Evolutionary conservation across 805 yeast genomes (phyloP).

Genomic region (Saturnispora kantuleensis): DNA sequence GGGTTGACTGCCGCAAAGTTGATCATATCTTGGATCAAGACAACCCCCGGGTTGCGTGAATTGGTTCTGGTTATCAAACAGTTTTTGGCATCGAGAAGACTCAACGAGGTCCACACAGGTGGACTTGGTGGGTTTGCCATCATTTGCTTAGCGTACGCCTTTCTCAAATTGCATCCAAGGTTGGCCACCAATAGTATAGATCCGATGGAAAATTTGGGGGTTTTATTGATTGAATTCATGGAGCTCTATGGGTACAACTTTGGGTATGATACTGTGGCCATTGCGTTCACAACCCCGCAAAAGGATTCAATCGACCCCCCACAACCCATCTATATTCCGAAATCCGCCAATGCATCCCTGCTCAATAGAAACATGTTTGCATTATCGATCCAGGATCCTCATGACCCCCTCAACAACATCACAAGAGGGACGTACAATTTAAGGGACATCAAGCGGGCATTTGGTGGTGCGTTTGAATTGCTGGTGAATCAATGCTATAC

Average conservation of each 20-base stretch:
- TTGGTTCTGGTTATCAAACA: constrained; percentile 76
- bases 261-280: constrained; percentile 70
- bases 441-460: constrained; percentile 71
- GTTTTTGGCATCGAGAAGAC: constrained; percentile 63
- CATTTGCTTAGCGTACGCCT: constrained; percentile 77
- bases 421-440: constrained; percentile 78
- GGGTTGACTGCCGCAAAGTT: constrained; percentile 76
- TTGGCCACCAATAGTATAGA: constrained; percentile 55
- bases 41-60: constrained; percentile 74
- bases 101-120: constrained; percentile 85
- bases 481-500: constrained; percentile 68
- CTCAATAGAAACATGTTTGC: constrained; percentile 49
- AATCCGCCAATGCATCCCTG: constrained; percentile 29
- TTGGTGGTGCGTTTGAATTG: constrained; percentile 79
- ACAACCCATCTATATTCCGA: constrained; percentile 48
- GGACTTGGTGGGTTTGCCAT: constrained; percentile 93
- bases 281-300: constrained; percentile 39
- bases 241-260: constrained; percentile 86
- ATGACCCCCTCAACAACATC: constrained; percentile 73
- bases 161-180: constrained; percentile 71
- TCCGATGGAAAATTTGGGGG: constrained; percentile 71
- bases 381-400: constrained; percentile 81
- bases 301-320: constrained; percentile 29
- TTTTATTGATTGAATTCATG: constrained; percentile 79
- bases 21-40: constrained; percentile 63